These are phyloP conservation scores for Amanita phalloides DNA, from an alignment of 768 basidiomycete species.

Conservation along the genomic window DNA sequence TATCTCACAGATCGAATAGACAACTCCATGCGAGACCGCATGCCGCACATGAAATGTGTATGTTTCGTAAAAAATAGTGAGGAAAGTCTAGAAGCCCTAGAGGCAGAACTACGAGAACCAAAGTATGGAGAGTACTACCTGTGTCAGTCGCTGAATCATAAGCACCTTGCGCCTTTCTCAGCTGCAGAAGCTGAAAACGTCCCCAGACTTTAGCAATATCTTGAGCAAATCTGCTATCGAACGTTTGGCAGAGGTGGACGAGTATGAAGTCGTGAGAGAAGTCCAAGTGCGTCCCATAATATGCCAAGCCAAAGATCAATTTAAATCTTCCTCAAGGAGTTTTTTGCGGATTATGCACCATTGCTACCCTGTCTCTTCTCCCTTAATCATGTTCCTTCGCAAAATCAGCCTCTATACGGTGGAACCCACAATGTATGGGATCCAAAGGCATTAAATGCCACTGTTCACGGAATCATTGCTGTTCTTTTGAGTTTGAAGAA, in stretches of 20 bases:
- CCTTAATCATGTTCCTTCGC: slow-evolving; percentile 62
- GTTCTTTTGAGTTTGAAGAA: slow-evolving; percentile 93
- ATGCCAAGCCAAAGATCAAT: neutral
- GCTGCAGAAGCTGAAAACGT: slow-evolving; percentile 11
- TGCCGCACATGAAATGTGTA: slow-evolving; percentile 96
- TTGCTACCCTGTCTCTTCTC: slow-evolving; percentile 83
- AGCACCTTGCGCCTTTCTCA: slow-evolving; percentile 14
- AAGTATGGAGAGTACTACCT: slow-evolving; percentile 98
- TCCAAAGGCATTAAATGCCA: slow-evolving; percentile 58
- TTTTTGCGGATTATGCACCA: slow-evolving; percentile 94
- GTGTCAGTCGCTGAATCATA: slow-evolving; percentile 83
- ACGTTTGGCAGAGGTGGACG: slow-evolving; percentile 86
- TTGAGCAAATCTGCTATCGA: slow-evolving; percentile 87
- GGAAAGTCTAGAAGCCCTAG: slow-evolving; percentile 74
- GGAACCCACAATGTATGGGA: slow-evolving; percentile 68
- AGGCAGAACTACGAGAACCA: slow-evolving; percentile 77
- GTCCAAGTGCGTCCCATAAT: slow-evolving; percentile 64
- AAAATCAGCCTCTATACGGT: slow-evolving; percentile 58
- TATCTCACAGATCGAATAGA: slow-evolving; percentile 98
- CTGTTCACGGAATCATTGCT: slow-evolving; percentile 72
- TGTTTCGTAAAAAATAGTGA: slow-evolving; percentile 84
- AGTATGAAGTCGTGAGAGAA: slow-evolving; percentile 93
- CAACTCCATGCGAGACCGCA: slow-evolving; percentile 82
- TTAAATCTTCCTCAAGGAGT: slow-evolving; percentile 50
- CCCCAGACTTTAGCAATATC: slow-evolving; percentile 88